Percentiles rank a stretch among this genome's conserved stretches.
phyloP scores from a whole-genome alignment of 2,329 filamentous ascomycete genomes.

The Penicillium sclerotiorum region DNA sequence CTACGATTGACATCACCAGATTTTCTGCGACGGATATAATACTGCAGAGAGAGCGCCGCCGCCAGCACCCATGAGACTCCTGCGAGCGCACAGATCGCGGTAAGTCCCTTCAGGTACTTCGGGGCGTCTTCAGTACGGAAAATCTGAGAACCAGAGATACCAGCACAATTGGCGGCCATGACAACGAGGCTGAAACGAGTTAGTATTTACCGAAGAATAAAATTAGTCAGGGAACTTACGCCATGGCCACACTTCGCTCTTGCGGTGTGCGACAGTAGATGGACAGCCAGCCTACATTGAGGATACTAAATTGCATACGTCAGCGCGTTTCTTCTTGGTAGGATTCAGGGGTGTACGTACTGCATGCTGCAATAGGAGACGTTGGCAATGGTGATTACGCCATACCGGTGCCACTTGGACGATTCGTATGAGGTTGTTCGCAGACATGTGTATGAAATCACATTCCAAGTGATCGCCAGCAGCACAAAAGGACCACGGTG shows the following conservation, averaged over 20 bases:
- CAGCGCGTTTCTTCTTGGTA: no score
- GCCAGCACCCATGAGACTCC: constrained; percentile 27
- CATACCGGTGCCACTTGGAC: constrained; percentile 34
- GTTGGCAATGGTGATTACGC: constrained; percentile 31
- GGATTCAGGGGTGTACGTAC: constrained; percentile 29
- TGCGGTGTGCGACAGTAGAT: constrained; percentile 59
- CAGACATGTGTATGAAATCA: constrained; percentile 42
- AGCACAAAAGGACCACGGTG: constrained; percentile 41
- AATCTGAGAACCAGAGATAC: constrained; percentile 64
- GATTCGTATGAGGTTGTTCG: constrained; percentile 27
- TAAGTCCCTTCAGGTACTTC: constrained; percentile 29
- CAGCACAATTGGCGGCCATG: constrained; percentile 64
- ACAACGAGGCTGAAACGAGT: constrained; percentile 47
- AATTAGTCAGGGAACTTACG: constrained; percentile 38
- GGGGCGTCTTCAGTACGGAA: constrained; percentile 46
- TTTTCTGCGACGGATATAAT: constrained; percentile 28
- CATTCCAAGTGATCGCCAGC: constrained; percentile 39
- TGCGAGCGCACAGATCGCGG: constrained; percentile 28
- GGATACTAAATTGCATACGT: constrained; percentile 29
- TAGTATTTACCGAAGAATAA: neutral
- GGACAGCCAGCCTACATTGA: constrained; percentile 65
- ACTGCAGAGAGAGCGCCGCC: constrained; percentile 22
- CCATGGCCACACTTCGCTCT: constrained; percentile 62
- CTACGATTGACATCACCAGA: neutral
- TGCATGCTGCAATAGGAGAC: constrained; percentile 41